phyloP scores from a whole-genome alignment of 2,329 filamentous ascomycete genomes.

The Fusarium liriodendri region DNA sequence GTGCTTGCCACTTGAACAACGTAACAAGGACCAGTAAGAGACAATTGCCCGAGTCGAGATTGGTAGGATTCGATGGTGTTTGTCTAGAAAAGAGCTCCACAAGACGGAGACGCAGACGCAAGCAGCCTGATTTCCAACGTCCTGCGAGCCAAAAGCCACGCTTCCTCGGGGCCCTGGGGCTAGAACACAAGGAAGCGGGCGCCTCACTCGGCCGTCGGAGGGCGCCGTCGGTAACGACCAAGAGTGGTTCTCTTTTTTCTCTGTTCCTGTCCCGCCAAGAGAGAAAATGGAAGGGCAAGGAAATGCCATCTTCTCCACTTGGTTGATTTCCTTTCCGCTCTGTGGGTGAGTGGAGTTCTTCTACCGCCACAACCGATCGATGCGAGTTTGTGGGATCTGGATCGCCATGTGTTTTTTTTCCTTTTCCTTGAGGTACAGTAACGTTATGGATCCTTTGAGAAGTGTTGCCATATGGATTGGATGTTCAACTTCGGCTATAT shows the following conservation, averaged over 20 bases:
- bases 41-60: neutral
- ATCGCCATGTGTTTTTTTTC: neutral
- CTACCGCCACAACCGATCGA: slow-evolving; percentile 37
- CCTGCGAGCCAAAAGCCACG: neutral
- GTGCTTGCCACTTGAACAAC: neutral
- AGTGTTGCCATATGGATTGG: neutral
- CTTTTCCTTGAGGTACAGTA: neutral
- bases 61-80: neutral
- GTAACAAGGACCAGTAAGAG: neutral
- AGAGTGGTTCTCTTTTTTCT: neutral
- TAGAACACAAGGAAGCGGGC: slow-evolving; percentile 18
- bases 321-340: neutral
- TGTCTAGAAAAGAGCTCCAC: neutral
- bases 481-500: neutral
- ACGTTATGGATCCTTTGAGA: neutral
- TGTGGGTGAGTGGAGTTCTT: slow-evolving; percentile 16
- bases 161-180: slow-evolving; percentile 1
- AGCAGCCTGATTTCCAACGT: neutral
- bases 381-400: slow-evolving; percentile 18
- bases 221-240: slow-evolving; percentile 33
- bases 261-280: neutral
- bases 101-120: neutral
- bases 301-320: slow-evolving; percentile 1
- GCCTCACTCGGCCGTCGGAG: slow-evolving; percentile 33
- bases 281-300: neutral